Conservation (phyloP, 208 protist species). For the Acanthamoeba sp. region DNA sequence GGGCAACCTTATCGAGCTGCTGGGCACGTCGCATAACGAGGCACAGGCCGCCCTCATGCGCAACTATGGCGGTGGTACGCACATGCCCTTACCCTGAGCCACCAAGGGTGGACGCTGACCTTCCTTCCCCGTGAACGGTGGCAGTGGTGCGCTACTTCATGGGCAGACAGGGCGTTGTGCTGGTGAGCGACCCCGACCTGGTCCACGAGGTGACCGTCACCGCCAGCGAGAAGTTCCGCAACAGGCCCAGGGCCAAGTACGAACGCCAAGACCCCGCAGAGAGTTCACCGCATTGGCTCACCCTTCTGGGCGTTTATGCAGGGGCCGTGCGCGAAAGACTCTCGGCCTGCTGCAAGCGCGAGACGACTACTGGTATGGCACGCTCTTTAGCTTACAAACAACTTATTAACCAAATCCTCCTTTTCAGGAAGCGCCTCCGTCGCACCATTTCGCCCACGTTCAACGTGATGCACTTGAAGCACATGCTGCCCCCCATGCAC, state of each 20-base stretch:
- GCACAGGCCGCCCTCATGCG: background rate
- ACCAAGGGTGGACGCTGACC: background rate
- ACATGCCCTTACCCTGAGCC: background rate
- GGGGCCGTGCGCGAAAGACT: background rate
- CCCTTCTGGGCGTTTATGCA: background rate
- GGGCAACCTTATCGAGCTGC: background rate
- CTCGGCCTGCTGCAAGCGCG: constrained; percentile 26
- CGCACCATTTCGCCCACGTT: constrained; percentile 61
- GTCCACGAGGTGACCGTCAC: constrained; percentile 58
- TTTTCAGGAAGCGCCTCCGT: constrained; percentile 19
- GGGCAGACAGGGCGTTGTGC: background rate
- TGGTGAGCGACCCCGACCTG: constrained; percentile 19
- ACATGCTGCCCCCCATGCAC: constrained; percentile 49
- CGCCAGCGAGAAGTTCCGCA: constrained; percentile 1
- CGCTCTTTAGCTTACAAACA: too few species aligned
- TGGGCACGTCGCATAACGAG: background rate
- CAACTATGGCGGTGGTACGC: constrained; percentile 4
- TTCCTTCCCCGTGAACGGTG: background rate
- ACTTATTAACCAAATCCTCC: background rate
- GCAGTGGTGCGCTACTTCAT: constrained; percentile 32
- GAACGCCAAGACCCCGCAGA: too few species aligned
- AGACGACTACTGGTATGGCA: constrained; percentile 56
- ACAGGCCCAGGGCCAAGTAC: background rate
- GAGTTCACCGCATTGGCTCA: background rate
- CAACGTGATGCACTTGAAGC: constrained; percentile 69